A percentile compares a stretch with the other conserved stretches of the same genome.
Conservation (phyloP, 108 stramenopile genomes). For the Tribonema minus region DNA sequence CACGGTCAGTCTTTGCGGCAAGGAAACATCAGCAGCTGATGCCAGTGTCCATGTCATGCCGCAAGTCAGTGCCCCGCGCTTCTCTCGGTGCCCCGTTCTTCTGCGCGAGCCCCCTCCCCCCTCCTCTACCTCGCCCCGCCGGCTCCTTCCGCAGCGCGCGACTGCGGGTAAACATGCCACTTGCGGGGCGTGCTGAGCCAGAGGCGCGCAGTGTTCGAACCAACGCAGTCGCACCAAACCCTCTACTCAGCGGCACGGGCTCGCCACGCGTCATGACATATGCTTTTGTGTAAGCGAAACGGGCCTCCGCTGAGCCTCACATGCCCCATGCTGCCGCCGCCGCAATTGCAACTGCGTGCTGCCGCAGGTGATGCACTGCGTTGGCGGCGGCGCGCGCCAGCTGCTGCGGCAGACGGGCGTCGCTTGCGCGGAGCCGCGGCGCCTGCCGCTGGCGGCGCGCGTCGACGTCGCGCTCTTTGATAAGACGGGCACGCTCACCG, state of each 20-base stretch:
- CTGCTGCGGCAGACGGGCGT: conserved; percentile 57
- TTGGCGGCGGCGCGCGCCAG: conserved; percentile 59
- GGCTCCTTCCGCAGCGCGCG: neutral
- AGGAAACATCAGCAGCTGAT: too few species aligned
- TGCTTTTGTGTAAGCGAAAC: too few species aligned
- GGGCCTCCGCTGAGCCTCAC: too few species aligned
- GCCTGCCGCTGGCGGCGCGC: conserved; percentile 69
- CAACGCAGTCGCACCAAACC: neutral
- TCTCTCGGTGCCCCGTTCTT: too few species aligned
- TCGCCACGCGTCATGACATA: too few species aligned
- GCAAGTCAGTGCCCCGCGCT: too few species aligned
- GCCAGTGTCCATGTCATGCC: too few species aligned
- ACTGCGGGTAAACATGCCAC: neutral
- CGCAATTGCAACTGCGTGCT: neutral
- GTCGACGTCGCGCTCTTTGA: conserved; percentile 72
- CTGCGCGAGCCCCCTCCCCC: too few species aligned
- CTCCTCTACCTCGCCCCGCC: too few species aligned
- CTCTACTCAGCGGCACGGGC: too few species aligned
- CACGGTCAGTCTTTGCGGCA: too few species aligned
- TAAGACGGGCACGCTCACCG: conserved; percentile 64
- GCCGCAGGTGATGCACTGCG: conserved; percentile 17
- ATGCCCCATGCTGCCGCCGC: neutral
- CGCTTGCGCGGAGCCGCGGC: conserved; percentile 64
- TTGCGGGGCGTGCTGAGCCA: neutral
- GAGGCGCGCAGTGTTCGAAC: neutral